Conservation (phyloP, 2,329 filamentous ascomycete genomes). For the Verticillium dahliae region DNA sequence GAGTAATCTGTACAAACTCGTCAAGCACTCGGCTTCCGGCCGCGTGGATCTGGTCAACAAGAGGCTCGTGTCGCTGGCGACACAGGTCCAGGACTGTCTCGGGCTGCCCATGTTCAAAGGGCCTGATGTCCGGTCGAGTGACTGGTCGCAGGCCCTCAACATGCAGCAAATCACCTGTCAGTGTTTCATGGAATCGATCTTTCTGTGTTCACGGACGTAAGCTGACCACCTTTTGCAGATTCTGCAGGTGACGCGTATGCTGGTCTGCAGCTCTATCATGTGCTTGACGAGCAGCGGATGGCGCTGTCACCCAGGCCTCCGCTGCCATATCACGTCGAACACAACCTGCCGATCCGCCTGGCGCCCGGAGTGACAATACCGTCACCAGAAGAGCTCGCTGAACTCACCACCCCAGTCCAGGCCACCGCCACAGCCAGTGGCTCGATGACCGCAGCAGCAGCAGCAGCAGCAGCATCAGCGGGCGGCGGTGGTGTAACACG, state of each 20-base stretch:
- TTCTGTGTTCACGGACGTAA: conserved; percentile 2
- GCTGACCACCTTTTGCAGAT: conserved; percentile 36
- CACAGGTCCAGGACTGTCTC: conserved; percentile 65
- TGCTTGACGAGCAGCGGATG: conserved; percentile 62
- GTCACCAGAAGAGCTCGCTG: conserved; percentile 20
- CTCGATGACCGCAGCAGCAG: conserved; percentile 1
- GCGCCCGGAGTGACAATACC: conserved; percentile 32
- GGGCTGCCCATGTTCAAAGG: conserved; percentile 72
- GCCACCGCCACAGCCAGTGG: conserved; percentile 8
- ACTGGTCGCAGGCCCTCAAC: conserved; percentile 63
- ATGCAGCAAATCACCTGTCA: conserved; percentile 63
- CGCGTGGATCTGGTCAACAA: conserved; percentile 57
- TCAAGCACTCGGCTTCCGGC: conserved; percentile 55
- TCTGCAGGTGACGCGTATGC: conserved; percentile 82
- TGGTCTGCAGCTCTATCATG: conserved; percentile 64
- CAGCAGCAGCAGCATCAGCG: conserved; percentile 3
- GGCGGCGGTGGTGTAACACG: not conserved
- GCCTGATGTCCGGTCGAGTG: conserved; percentile 58
- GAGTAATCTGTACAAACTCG: conserved; percentile 72
- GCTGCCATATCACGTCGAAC: conserved; percentile 61
- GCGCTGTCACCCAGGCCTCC: conserved; percentile 64
- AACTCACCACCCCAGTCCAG: conserved; percentile 20
- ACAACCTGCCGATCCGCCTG: conserved; percentile 55
- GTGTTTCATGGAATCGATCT: conserved; percentile 21
- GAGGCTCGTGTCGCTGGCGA: conserved; percentile 56